Evolutionary conservation across 2,329 filamentous ascomycete species (phyloP), one percentile per base, ranked within the genome.

Genomic region (Penicillium sp.): DNA sequence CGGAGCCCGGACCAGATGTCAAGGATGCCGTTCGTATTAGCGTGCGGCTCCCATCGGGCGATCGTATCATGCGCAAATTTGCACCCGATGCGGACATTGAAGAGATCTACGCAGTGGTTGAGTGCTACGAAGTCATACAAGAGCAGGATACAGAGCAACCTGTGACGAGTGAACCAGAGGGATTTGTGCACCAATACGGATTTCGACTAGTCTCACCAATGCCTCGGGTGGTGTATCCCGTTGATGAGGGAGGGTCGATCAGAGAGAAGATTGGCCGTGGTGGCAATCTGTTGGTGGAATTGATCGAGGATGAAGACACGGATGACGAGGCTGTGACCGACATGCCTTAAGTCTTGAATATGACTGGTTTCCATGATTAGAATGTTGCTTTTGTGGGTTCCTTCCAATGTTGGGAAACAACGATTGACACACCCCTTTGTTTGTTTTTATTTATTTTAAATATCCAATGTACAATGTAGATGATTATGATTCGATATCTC

Each of bases 81-180:
- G 73, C 79, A 0, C 78, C 82, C 1, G 79, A 84, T n/a, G 84
- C 89, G 0, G 80, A 83, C 2, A 78, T 97, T 36, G 93, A 97
- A 70, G 91, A 97, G 67, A 77, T 99, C 6, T 97, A 97, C 73
- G 94, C 93, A 0, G 97, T 96, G 75, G 91, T 97, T 2, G 94
- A 99, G 69, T 97, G 93, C 75, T 88, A 91, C 70, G 86, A 90
- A 50, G 64, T 88, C 6, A 65, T 91, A 4, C 74, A 82, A 30
- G 74, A 62, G 3, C 73, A 82, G 35, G 73, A 58, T 40, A 55
- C 75, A 30, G 35, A 60, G 49, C 46, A 65, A 53, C 58, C 74
- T 16, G 70, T 76, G 31, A 73, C 73, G 1, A 67, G 75, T 4
- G 74, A 84, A 63, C 90, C 91, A 0, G 77, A 81, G 22, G 84